Base-by-base conservation (phyloP, 2,329 filamentous ascomycete genomes). In the Colletotrichum paranaense region DNA sequence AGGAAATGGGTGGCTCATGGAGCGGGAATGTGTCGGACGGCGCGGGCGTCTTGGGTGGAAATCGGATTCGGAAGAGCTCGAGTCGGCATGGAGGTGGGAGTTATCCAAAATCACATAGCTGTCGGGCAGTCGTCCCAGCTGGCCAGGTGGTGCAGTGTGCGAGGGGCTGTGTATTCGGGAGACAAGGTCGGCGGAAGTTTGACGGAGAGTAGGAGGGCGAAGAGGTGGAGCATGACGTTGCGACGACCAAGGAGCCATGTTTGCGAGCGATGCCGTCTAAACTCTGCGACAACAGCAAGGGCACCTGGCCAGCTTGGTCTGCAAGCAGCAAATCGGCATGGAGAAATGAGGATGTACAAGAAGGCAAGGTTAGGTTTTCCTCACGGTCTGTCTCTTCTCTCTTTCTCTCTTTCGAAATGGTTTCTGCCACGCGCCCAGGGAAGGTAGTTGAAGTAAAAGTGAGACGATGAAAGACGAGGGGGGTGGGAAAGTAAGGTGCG, bases 1-100 rank as follows among this genome's bases (percentile, higher is more conserved):
- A 8, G 93, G 92, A 76, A 96, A 93, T 12, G 94, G 94, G 78
- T 96, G 92, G 86, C 94, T 97, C 85, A 93, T 90, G 68, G 94
- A 95, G 67, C 93, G 91, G 32, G 84, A 83, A 81, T 92, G 90
- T 63, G 76, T 76, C 38, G 80, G 77, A 65, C 74, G 76, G 67
- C 64, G 76, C 5, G 65, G 75, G 52, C 76, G 74, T 65, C 76
- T 76, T 60, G 80, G 79, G 73, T 82, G 80, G 62, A 82, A 77
- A 69, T 85, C 82, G 70, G 84, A 84, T 72, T 86, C 86, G 72
- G 83, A 85, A 52, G 86, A 88, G 79, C 83, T 86, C 53, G 84
- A 84, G 72, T 85, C 84, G 76, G 78, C 78, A 14, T 81, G 76
- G 49, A 77, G 60, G 35, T 78, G 74, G 3, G 74, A 69, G 35